A percentile compares a stretch with the other conserved stretches of the same genome.
phyloP scores from a whole-genome alignment of 805 yeast genomes.

The Zygoascus flipseniorum region DNA sequence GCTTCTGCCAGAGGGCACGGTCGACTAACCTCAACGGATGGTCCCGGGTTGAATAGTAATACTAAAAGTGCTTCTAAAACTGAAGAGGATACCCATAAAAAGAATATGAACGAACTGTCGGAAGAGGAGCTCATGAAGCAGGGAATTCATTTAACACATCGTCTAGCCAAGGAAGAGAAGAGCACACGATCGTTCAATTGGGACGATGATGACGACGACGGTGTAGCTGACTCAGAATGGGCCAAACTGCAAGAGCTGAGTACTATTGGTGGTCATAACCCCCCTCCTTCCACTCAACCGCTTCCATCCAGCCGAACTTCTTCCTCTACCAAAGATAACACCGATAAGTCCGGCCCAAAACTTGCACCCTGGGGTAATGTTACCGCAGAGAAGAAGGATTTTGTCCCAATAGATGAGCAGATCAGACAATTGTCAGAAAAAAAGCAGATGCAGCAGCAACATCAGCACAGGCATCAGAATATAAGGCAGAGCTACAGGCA shows the following conservation, averaged over 20 bases:
- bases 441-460: conserved; percentile 8
- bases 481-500: background rate
- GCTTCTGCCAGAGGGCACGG: too few species aligned
- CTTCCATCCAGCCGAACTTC: conserved; percentile 2
- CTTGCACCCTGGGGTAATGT: conserved; percentile 16
- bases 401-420: conserved; percentile 20
- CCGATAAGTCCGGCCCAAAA: background rate
- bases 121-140: conserved; percentile 29
- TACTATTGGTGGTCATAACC: background rate
- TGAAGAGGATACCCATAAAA: background rate
- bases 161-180: conserved; percentile 21
- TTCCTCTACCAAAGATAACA: background rate
- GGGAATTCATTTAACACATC: conserved; percentile 28
- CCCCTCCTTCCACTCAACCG: conserved; percentile 1
- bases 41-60: background rate
- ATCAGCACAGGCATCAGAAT: background rate
- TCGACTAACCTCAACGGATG: background rate
- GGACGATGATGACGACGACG: conserved; percentile 32
- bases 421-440: conserved; percentile 15
- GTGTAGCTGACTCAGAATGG: conserved; percentile 10
- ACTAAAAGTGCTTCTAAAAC: background rate
- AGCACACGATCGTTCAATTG: conserved; percentile 25
- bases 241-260: background rate
- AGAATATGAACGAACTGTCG: conserved; percentile 13
- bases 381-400: conserved; percentile 3